These are phyloP conservation scores for Laburnicola sp. DNA, from an alignment of 2,329 filamentous ascomycete species.

Conservation along the genomic window DNA sequence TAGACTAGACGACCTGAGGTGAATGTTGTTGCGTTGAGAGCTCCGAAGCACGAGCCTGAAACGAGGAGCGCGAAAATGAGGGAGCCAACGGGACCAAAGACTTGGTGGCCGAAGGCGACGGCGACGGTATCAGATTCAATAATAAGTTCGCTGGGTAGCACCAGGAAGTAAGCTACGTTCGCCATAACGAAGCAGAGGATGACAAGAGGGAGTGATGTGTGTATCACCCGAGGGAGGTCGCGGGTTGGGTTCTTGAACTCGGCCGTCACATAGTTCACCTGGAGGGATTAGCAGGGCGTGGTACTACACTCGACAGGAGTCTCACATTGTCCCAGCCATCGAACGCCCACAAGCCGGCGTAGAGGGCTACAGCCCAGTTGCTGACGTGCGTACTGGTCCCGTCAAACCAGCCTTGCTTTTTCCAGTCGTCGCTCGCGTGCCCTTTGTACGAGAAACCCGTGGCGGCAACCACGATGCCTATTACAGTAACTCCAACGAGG, in stretches of 20 bases:
- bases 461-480: slow-evolving; percentile 83
- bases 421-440: slow-evolving; percentile 81
- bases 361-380: slow-evolving; percentile 90
- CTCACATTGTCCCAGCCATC: slow-evolving; percentile 98
- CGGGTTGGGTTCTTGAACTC: slow-evolving; percentile 91
- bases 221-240: slow-evolving; percentile 91
- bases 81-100: slow-evolving; percentile 82
- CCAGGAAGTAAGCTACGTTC: slow-evolving; percentile 92
- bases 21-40: slow-evolving; percentile 91
- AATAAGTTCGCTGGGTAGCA: slow-evolving; percentile 78
- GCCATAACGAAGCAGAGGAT: slow-evolving; percentile 88
- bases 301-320: slow-evolving; percentile 18
- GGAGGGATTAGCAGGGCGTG: slow-evolving; percentile 14
- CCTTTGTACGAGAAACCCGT: slow-evolving; percentile 82
- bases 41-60: slow-evolving; percentile 88
- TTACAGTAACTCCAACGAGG: slow-evolving; percentile 81
- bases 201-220: slow-evolving; percentile 93
- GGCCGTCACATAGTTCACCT: slow-evolving; percentile 97
- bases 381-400: slow-evolving; percentile 78
- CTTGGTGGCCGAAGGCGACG: slow-evolving; percentile 86
- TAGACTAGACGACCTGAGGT: slow-evolving; percentile 91
- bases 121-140: slow-evolving; percentile 93
- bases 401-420: slow-evolving; percentile 83
- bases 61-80: slow-evolving; percentile 87
- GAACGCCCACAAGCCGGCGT: slow-evolving; percentile 95